phyloP scores from a whole-genome alignment of 75 land plant species.

The Gnetum montanum region DNA sequence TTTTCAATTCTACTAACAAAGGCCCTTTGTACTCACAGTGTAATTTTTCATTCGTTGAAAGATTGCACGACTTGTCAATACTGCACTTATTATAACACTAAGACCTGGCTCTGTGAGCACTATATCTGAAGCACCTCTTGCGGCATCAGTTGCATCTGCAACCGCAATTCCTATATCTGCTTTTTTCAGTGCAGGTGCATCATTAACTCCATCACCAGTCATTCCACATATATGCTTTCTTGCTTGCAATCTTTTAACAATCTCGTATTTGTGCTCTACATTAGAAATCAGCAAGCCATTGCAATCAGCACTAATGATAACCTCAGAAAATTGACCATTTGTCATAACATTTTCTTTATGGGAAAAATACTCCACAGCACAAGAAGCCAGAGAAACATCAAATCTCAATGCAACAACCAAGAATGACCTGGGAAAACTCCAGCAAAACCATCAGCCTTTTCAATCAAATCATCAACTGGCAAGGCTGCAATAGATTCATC shows the following conservation, averaged over 20 bases:
- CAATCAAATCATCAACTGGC: constrained; percentile 81
- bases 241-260: constrained; percentile 80
- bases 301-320: constrained; percentile 1
- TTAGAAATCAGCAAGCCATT: not conserved
- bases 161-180: constrained; percentile 97
- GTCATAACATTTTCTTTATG: too few relatives aligned
- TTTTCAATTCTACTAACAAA: not conserved
- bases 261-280: constrained; percentile 94
- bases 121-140: constrained; percentile 93
- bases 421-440: constrained; percentile 80
- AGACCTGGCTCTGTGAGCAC: constrained; percentile 94
- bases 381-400: too few relatives aligned
- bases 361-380: too few relatives aligned
- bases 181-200: constrained; percentile 96
- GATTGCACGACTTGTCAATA: constrained; percentile 87
- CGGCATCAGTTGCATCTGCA: constrained; percentile 98
- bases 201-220: constrained; percentile 99
- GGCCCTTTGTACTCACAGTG: constrained; percentile 66
- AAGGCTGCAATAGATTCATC: constrained; percentile 53
- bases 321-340: too few relatives aligned
- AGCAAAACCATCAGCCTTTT: constrained; percentile 90
- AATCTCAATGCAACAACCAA: not conserved
- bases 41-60: constrained; percentile 98
- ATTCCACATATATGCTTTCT: constrained; percentile 95
- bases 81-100: constrained; percentile 93